Evolutionary conservation across 352 stramenopile genomes (phyloP).

Genomic region (Globisporangium solare): DNA sequence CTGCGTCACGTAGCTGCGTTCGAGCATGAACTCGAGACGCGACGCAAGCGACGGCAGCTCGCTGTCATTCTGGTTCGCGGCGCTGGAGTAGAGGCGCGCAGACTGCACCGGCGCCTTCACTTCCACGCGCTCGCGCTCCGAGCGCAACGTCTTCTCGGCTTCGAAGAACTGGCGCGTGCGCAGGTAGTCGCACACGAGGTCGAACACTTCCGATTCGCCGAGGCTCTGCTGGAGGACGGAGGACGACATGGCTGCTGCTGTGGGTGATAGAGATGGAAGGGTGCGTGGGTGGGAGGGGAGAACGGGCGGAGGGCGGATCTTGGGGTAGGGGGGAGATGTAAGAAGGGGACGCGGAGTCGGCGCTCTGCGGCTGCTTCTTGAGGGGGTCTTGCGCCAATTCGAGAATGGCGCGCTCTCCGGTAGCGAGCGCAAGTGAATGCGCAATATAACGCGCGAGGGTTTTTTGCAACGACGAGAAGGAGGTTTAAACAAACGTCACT

Average conservation of each 20-base stretch:
- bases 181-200: slow-evolving; percentile 86
- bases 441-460: slow-evolving; percentile 1
- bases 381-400: slow-evolving; percentile 13
- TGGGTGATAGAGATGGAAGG: too few relatives aligned
- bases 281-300: background rate
- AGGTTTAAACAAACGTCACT: too few relatives aligned
- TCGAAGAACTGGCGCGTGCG: slow-evolving; percentile 85
- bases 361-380: slow-evolving; percentile 5
- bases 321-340: background rate
- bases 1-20: slow-evolving; percentile 83
- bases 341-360: slow-evolving; percentile 1
- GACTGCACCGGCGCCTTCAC: slow-evolving; percentile 12
- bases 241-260: slow-evolving; percentile 31
- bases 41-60: slow-evolving; percentile 39
- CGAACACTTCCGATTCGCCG: slow-evolving; percentile 81
- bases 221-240: slow-evolving; percentile 74
- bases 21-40: slow-evolving; percentile 73
- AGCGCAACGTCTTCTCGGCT: slow-evolving; percentile 66
- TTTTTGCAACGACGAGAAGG: too few relatives aligned
- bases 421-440: background rate
- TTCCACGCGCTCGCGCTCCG: slow-evolving; percentile 52
- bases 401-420: slow-evolving; percentile 1
- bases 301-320: background rate
- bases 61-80: slow-evolving; percentile 32
- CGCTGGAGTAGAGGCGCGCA: slow-evolving; percentile 20